Conservation (phyloP, 164 flowering plant species). For the Dillenia suffruticosa region DNA sequence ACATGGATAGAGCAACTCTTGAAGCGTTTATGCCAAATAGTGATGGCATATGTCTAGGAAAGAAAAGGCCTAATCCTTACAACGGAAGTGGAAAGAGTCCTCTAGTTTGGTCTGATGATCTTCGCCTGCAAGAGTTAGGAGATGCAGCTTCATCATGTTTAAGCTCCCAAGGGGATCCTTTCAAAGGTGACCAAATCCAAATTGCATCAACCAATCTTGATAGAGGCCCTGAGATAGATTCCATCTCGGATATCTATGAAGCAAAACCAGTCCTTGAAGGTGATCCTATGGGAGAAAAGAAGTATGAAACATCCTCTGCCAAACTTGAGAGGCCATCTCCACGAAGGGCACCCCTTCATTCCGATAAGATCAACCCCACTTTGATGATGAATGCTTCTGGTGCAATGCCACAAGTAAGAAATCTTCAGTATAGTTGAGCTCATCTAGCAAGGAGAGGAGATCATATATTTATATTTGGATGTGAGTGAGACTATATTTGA, state of each 20-base stretch:
- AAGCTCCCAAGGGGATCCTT: constrained; percentile 42
- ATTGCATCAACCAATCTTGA: constrained; percentile 30
- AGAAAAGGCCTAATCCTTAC: constrained; percentile 53
- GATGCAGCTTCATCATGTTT: constrained; percentile 26
- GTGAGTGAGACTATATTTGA: constrained; percentile 1
- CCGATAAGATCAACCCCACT: constrained; percentile 41
- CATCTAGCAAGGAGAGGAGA: no score
- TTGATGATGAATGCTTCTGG: constrained; percentile 33
- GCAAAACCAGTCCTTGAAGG: constrained; percentile 43
- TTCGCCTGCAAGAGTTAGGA: constrained; percentile 59
- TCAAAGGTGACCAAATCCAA: constrained; percentile 42
- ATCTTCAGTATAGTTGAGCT: constrained; percentile 49
- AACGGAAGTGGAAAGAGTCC: constrained; percentile 46
- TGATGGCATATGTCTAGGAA: constrained; percentile 34
- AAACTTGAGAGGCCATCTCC: constrained; percentile 84
- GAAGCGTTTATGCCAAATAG: constrained; percentile 34
- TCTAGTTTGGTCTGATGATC: constrained; percentile 60
- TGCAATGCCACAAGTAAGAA: constrained; percentile 34
- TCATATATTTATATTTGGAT: background rate
- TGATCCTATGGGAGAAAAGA: constrained; percentile 37
- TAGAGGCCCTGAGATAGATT: constrained; percentile 35
- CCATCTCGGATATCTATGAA: constrained; percentile 51
- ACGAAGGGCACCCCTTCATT: constrained; percentile 29
- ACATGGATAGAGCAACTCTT: constrained; percentile 35
- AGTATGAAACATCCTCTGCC: constrained; percentile 24